Conservation (phyloP, 805 yeast species). For the Saccharomycopsis microspora region DNA sequence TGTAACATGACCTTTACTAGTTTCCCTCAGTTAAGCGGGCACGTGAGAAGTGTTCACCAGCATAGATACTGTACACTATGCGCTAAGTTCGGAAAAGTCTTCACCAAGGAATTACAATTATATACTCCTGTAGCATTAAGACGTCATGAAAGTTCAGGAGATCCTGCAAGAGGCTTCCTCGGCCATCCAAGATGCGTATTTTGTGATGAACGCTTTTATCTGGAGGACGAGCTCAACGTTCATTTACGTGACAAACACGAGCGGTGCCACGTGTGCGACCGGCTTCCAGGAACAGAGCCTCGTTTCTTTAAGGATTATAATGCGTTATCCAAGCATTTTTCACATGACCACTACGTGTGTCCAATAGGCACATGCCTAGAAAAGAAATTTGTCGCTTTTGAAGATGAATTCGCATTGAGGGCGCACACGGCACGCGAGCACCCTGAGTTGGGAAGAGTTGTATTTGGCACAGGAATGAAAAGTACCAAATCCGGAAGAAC, state of each 20-base stretch:
- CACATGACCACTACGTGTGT: constrained; percentile 64
- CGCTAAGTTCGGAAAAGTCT: constrained; percentile 62
- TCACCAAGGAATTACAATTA: constrained; percentile 56
- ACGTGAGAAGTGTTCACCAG: constrained; percentile 53
- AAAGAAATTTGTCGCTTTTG: constrained; percentile 83
- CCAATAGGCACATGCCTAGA: constrained; percentile 70
- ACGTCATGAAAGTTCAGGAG: constrained; percentile 66
- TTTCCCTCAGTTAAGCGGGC: constrained; percentile 53
- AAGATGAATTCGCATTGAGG: constrained; percentile 73
- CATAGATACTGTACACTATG: constrained; percentile 66
- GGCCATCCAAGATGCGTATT: constrained; percentile 89
- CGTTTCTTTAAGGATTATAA: constrained; percentile 73
- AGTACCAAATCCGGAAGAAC: no score
- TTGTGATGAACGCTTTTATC: constrained; percentile 73
- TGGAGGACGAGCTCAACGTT: constrained; percentile 72
- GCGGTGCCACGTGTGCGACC: constrained; percentile 80
- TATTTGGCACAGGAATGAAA: no score
- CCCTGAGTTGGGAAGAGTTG: constrained; percentile 37
- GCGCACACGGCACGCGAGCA: constrained; percentile 86
- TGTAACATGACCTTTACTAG: constrained; percentile 30
- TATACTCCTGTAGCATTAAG: constrained; percentile 53
- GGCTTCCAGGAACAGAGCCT: constrained; percentile 42
- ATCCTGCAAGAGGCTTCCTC: constrained; percentile 51
- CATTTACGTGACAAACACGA: constrained; percentile 84
- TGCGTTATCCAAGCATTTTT: constrained; percentile 65